A percentile compares a stretch with the other conserved stretches of the same genome.
Evolutionary conservation across 2,329 filamentous ascomycete species (phyloP).

Genomic region (Diaporthe amygdali): DNA sequence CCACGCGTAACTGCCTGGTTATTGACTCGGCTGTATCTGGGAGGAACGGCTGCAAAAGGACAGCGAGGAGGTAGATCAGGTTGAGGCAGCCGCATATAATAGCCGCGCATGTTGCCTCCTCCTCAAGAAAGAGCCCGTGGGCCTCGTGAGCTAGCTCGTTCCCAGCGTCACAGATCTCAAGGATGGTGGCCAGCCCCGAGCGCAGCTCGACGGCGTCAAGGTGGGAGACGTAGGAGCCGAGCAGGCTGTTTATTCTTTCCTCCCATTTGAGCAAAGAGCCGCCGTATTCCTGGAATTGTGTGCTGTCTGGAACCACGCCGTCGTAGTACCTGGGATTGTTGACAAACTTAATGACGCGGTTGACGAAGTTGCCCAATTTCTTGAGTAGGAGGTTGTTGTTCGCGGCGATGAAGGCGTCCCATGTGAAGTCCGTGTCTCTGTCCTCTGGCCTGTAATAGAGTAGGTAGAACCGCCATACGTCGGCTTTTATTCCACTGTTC

Average conservation of each 20-base stretch:
- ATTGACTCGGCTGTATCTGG: background rate
- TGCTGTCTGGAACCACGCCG: constrained; percentile 65
- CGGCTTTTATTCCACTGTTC: constrained; percentile 71
- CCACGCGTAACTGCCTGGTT: background rate
- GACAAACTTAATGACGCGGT: constrained; percentile 76
- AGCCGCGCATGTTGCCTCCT: background rate
- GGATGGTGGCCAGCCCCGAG: background rate
- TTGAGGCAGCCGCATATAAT: background rate
- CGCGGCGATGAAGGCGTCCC: constrained; percentile 78
- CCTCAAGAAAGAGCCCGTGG: background rate
- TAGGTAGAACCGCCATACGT: constrained; percentile 91
- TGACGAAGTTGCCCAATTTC: constrained; percentile 77
- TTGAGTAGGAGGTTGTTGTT: constrained; percentile 91
- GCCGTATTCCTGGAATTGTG: background rate
- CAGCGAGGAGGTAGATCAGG: background rate
- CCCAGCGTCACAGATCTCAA: background rate
- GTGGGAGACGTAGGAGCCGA: background rate
- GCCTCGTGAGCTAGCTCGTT: background rate
- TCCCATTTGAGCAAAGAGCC: background rate
- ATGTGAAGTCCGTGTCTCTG: constrained; percentile 88
- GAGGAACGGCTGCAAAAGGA: background rate
- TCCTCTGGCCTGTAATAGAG: constrained; percentile 85
- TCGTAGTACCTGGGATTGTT: constrained; percentile 70
- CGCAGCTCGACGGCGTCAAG: background rate
- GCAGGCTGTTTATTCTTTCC: background rate